Evolutionary conservation across 73 alveolate genomes (phyloP).

Genomic region (Tetrahymena borealis): DNA sequence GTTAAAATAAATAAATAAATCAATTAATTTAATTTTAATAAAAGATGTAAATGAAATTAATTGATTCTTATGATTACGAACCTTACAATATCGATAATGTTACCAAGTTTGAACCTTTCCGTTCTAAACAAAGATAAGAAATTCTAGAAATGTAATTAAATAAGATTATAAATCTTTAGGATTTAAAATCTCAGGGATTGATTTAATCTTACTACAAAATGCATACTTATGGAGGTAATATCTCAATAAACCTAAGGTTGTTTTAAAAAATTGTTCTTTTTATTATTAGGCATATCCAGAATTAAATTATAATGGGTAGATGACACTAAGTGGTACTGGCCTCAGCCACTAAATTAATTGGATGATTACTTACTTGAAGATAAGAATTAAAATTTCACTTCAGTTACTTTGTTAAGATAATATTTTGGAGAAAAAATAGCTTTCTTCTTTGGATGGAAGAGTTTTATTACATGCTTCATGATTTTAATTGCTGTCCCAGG

Average conservation of each 20-base stretch:
- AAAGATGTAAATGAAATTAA: conserved; percentile 21
- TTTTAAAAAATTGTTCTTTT: no score
- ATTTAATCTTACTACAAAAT: conserved; percentile 7
- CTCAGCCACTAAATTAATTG: conserved; percentile 28
- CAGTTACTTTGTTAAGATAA: conserved; percentile 17
- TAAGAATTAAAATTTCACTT: conserved; percentile 10
- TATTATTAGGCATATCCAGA: neutral
- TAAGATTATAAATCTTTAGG: conserved; percentile 8
- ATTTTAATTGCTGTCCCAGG: conserved; percentile 35
- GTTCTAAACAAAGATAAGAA: conserved; percentile 31
- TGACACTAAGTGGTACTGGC: conserved; percentile 1
- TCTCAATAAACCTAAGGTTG: neutral
- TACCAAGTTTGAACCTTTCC: conserved; percentile 25
- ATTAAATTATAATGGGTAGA: conserved; percentile 14
- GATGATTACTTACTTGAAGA: conserved; percentile 34
- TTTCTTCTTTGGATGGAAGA: conserved; percentile 37
- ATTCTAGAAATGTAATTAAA: conserved; percentile 12
- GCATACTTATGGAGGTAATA: conserved; percentile 44
- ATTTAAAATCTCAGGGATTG: neutral
- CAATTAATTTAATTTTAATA: no score
- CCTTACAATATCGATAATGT: neutral
- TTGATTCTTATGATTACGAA: conserved; percentile 40
- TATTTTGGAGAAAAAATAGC: conserved; percentile 43
- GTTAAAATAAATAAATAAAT: no score
- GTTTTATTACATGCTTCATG: conserved; percentile 13